Evolutionary conservation across 805 yeast species (phyloP), one percentile per base, ranked within the genome.

Genomic region (Sporopachydermia lactativora): DNA sequence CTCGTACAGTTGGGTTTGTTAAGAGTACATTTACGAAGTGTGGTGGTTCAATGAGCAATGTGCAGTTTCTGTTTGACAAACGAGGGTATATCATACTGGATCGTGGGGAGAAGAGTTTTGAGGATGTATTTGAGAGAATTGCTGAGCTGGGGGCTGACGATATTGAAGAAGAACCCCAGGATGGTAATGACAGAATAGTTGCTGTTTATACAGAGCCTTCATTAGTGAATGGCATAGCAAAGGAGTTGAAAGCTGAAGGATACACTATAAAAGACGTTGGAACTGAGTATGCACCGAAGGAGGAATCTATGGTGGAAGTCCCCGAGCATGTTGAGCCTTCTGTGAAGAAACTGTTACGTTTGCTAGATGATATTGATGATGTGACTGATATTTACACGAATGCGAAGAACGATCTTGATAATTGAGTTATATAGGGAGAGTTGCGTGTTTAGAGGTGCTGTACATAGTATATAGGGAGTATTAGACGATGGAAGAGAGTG

Each of bases 301-400:
- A 66, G 2, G 94, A 81, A 37, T 68, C 71, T 49, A 60, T 63
- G 45, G 76, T 75, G 3, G 70, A 65, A 6, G 69, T 78, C 19
- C 66, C 70, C 42, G 75, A 65, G 17, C 85, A 75, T 3, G 59
- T 66, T 4, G 63, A 58, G 43, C 68, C 65, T 44, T 65, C 66
- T 31, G 69, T 74, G 49, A 68, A 69, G 13, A 81, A 75, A 51
- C 73, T 86, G 28, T 56, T 79, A 24, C 62, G 57, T 16, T 65
- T 66, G 38, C 62, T 89, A 37, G 94, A 84, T 41, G 84, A 77
- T 24, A 62, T 85, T n/a, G 85, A 80, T 39, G 97, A 92, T 50
- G 82, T 89, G 15, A 75, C 84, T 4, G 84, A 75, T 46, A 75
- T 82, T 44, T 83, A 82, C 60, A 71, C 83, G 19, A 89, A 85